A percentile compares a stretch with the other conserved stretches of the same genome.
Conservation (phyloP, 345 rosid genomes). For the Bruguiera gymnorhiza region DNA sequence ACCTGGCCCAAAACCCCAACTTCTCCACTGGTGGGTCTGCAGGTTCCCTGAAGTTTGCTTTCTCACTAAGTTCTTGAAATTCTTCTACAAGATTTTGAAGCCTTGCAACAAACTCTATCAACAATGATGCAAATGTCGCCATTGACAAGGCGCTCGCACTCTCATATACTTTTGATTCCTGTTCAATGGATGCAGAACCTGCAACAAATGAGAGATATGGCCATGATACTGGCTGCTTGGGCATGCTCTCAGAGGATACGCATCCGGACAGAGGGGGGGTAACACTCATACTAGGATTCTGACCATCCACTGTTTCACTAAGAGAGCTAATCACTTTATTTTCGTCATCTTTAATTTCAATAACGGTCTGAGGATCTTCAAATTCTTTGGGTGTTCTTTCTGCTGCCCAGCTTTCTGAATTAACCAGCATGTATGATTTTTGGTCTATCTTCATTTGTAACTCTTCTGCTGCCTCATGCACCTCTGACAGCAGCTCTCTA, state of each 20-base stretch:
- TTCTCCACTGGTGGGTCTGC: conserved; percentile 19
- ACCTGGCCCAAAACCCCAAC: conserved; percentile 42
- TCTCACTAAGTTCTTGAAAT: conserved; percentile 61
- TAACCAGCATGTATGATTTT: conserved; percentile 79
- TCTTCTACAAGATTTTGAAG: conserved; percentile 64
- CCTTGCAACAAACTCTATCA: conserved; percentile 89
- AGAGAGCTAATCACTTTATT: conserved; percentile 48
- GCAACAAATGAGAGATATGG: conserved; percentile 37
- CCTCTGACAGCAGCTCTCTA: conserved; percentile 56
- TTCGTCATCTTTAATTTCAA: conserved; percentile 45
- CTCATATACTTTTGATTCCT: conserved; percentile 65
- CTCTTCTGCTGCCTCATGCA: conserved; percentile 75
- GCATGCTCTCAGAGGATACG: conserved; percentile 18
- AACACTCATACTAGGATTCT: conserved; percentile 1
- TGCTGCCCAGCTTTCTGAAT: conserved; percentile 83
- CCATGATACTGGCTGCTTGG: conserved; percentile 58
- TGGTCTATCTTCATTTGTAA: conserved; percentile 70
- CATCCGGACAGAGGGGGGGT: conserved; percentile 16
- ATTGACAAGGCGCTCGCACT: conserved; percentile 85
- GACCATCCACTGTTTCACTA: conserved; percentile 58
- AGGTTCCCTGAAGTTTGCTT: conserved; percentile 69
- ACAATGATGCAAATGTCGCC: conserved; percentile 79
- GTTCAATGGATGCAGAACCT: conserved; percentile 30
- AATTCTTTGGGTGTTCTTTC: conserved; percentile 46
- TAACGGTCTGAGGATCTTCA: conserved; percentile 46